Evolutionary conservation across 75 land plant genomes (phyloP), one percentile per base, ranked within the genome.

Genomic region (Chamaecyparis obtusa): DNA sequence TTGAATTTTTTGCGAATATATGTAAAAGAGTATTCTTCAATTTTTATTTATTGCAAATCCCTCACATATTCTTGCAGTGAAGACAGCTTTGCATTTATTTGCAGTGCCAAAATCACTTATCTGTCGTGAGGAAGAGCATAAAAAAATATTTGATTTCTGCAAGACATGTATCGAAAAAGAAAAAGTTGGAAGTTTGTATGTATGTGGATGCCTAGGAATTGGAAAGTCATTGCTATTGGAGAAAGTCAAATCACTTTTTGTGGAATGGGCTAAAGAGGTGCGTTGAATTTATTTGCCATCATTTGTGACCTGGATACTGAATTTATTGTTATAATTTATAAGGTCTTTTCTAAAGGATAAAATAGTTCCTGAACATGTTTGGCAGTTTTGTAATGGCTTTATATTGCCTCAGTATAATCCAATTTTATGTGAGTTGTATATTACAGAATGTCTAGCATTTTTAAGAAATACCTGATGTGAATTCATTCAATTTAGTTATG

Each of bases 191-290:
- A 96, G 98, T 86, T 89, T 97, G 79, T 96, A 97, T 84, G 92
- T 95, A 3, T 97, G 98, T 90, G 99, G 99, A 32, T 96, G 94
- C 82, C 98, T 98, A 1, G 98, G 98, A 87, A 97, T 96, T 83
- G 99, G 98, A 37, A 97, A 97, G 48, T 46, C 48, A 6, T 46
- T 46, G 7, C 48, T 46, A 46, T 6, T 7, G 7, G 7, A 46
- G 48, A 95, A 92, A 88, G 91, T 96, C 56, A 95, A 91, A 85
- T 85, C 71, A 11, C 85, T 44, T 4, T 71, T 91, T 33, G 37
- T 87, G 27, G 72, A 82, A 49, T 96, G 99, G 99, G 89, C 94
- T 30, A 82, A 86, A 86, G 92, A 94, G 92, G 99, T 97, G 85
- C 8, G 2, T 3, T 16, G 39, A 72, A 32, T 13, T 3, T 27